Evolutionary conservation across 768 basidiomycete species (phyloP).

Genomic region (Dendrothele bispora): DNA sequence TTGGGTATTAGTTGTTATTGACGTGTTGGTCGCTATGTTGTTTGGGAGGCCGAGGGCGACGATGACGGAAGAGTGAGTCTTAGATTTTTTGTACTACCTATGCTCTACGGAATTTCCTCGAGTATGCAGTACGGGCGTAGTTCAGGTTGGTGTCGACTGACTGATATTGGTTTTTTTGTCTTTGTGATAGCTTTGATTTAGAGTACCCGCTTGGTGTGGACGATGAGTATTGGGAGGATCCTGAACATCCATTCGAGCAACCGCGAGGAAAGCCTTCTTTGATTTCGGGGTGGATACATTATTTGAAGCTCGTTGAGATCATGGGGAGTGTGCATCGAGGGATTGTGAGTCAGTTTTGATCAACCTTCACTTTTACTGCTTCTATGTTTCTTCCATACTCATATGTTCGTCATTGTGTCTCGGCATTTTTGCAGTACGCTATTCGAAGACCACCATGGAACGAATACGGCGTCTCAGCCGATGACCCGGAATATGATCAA

Average conservation of each 20-base stretch:
- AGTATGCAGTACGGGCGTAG: too few species aligned
- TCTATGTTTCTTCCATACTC: too few species aligned
- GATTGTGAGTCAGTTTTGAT: slow-evolving; percentile 36
- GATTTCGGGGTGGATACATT: slow-evolving; percentile 34
- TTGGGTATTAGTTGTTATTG: slow-evolving; percentile 34
- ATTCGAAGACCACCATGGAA: too few species aligned
- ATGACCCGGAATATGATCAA: background rate
- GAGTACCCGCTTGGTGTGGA: slow-evolving; percentile 63
- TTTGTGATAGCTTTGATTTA: slow-evolving; percentile 58
- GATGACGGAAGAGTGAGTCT: slow-evolving; percentile 55
- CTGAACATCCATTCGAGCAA: slow-evolving; percentile 48
- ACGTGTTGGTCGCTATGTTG: slow-evolving; percentile 25
- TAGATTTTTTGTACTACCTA: background rate
- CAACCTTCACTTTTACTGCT: too few species aligned
- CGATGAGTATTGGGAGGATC: slow-evolving; percentile 66
- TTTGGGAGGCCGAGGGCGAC: slow-evolving; percentile 62
- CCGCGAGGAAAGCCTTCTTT: slow-evolving; percentile 48
- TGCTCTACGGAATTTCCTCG: background rate
- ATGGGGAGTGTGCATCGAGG: slow-evolving; percentile 49
- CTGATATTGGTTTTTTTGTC: too few species aligned
- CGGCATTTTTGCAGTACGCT: too few species aligned
- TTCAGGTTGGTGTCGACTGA: too few species aligned
- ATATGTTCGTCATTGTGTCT: too few species aligned
- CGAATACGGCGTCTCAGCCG: too few species aligned
- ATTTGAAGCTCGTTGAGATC: slow-evolving; percentile 45